These are phyloP conservation scores for Vitis riparia DNA, from an alignment of 164 flowering plant species.

Conservation along the genomic window DNA sequence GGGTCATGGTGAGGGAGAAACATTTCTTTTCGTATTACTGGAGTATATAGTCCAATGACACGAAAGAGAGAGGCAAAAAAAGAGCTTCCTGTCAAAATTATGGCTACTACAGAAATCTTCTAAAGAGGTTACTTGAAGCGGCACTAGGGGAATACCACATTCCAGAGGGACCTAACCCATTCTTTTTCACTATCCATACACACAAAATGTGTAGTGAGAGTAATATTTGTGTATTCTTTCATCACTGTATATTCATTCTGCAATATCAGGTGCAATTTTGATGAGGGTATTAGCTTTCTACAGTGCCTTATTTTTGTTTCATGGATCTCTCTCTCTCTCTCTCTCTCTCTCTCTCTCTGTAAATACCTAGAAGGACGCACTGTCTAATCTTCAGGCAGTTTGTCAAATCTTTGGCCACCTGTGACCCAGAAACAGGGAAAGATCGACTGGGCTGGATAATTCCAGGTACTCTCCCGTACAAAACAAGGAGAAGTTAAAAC, in stretches of 20 bases:
- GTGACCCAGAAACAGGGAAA: too few species aligned
- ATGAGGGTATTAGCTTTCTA: conserved; percentile 8
- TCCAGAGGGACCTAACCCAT: neutral
- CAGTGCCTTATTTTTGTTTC: neutral
- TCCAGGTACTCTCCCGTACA: too few species aligned
- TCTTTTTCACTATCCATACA: conserved; percentile 11
- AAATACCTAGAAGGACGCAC: too few species aligned
- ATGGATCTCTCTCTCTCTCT: neutral
- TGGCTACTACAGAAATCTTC: too few species aligned
- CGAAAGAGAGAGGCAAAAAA: too few species aligned
- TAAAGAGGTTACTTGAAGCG: too few species aligned
- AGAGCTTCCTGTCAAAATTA: too few species aligned
- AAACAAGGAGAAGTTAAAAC: too few species aligned
- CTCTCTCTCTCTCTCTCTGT: neutral
- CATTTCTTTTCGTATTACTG: conserved; percentile 7
- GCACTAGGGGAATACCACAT: neutral
- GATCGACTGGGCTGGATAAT: too few species aligned
- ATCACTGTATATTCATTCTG: conserved; percentile 28
- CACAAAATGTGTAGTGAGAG: neutral
- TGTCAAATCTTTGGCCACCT: too few species aligned
- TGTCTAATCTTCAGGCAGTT: too few species aligned
- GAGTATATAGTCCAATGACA: too few species aligned
- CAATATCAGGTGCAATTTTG: conserved; percentile 20
- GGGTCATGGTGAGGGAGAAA: conserved; percentile 12
- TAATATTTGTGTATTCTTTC: conserved; percentile 22